phyloP scores from a whole-genome alignment of 345 rosid genomes.

The Abelmoschus esculentus region DNA sequence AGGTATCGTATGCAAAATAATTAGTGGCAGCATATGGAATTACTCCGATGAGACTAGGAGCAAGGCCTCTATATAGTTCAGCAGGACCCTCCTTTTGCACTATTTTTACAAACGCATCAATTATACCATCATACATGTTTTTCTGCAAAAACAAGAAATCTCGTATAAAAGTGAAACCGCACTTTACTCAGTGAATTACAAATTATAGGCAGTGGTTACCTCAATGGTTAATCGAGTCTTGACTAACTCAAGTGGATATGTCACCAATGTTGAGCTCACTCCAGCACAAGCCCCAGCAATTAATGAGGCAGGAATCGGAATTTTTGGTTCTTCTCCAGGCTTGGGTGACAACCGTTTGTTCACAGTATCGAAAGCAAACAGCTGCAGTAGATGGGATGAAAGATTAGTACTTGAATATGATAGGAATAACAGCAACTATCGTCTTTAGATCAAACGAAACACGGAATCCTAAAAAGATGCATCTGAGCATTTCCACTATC shows the following conservation, averaged over 20 bases:
- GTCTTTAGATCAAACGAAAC: not conserved
- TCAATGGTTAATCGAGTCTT: not conserved
- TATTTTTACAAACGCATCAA: not conserved
- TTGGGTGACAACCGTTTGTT: not conserved
- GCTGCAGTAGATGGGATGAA: not conserved
- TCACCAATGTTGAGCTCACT: not conserved
- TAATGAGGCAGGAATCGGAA: not conserved
- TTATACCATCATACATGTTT: not conserved
- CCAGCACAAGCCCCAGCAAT: not conserved
- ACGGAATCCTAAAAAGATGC: not conserved
- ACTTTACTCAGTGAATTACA: not conserved
- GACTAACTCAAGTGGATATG: not conserved
- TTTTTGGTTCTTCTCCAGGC: not conserved
- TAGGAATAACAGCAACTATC: not conserved
- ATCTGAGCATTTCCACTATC: not conserved
- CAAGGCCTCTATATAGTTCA: not conserved
- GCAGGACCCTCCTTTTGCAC: not conserved
- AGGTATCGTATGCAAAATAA: not conserved
- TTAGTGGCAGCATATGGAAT: not conserved
- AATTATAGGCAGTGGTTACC: not conserved
- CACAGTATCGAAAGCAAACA: not conserved
- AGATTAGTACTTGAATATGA: not conserved
- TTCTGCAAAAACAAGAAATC: not conserved
- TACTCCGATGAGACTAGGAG: not conserved
- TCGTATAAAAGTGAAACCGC: not conserved